A percentile compares a stretch with the other conserved stretches of the same genome.
Evolutionary conservation across 169 alveolate genomes (phyloP).

Genomic region (Plasmodium yoelii): DNA sequence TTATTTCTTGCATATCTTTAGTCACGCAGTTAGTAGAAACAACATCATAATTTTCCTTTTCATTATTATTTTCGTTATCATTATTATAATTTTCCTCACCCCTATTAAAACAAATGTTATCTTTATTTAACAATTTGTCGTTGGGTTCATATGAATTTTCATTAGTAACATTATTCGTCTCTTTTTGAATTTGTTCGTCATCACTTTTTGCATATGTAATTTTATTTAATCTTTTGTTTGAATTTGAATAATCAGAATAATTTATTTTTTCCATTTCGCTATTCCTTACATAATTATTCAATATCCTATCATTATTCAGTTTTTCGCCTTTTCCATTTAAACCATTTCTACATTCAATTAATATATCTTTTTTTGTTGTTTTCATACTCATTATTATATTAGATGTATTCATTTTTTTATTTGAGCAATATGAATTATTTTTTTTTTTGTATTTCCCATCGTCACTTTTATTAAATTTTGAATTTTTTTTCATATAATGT

Average conservation of each 20-base stretch:
- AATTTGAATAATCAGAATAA: conserved; percentile 19
- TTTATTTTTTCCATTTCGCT: background rate
- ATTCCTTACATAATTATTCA: background rate
- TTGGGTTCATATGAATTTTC: background rate
- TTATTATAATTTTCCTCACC: background rate
- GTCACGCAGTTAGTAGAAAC: background rate
- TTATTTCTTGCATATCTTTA: background rate
- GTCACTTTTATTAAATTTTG: conserved; percentile 1
- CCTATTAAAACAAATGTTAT: no score
- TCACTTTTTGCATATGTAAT: background rate
- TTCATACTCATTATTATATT: conserved; percentile 15
- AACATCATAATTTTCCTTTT: background rate
- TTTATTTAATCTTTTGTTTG: conserved; percentile 11
- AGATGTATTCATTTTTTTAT: conserved; percentile 15
- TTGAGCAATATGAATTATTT: background rate
- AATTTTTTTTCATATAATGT: background rate
- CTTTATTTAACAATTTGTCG: background rate
- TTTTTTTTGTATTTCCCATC: conserved; percentile 4
- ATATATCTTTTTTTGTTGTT: conserved; percentile 9
- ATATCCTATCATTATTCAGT: background rate
- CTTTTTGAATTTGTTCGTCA: background rate
- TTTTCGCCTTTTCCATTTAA: background rate
- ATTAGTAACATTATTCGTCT: background rate
- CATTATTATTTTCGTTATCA: conserved; percentile 3
- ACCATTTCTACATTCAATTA: background rate